Base-by-base conservation (phyloP, 164 flowering plant genomes). In the Nymphaea thermarum region DNA sequence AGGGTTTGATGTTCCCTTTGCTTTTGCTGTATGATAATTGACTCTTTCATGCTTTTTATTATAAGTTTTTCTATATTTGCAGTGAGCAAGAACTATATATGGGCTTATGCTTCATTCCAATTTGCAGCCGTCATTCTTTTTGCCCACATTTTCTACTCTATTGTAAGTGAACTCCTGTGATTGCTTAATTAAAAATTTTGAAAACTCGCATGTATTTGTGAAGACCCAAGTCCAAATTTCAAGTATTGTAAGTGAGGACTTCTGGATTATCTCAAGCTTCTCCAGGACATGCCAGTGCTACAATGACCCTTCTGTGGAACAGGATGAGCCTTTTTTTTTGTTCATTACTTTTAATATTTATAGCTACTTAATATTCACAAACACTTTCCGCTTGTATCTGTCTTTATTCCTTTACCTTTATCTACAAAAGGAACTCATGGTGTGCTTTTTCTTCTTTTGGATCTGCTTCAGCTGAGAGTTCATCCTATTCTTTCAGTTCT, bases 101-200 rank as follows among this genome's bases (percentile, higher is more conserved):
- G 97, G 97, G 91, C 87, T 71, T 89, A 87, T 76, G 97, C 97
- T 53, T 81, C 86, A 18, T 82, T 88, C 80, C 97, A 91, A 77
- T 91, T 91, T 77, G 91, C 91, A 44, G 73, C 82, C 6, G 91
- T 91, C 45, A 80, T 91, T 73, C 81, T 89, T 53, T 89, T 87
- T 68, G 97, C 95, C 70, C 95, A 88, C 71, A 80, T 91, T 69
- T 89, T 88, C 72, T 91, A 91, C 68, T 70, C 83, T 14, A 59
- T 88, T 42, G 97, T 91, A 83, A 83, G 95, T 63, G n/a, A 57
- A 64, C 8, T 67, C 6, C 7, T 1, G 57, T 25, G 36, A 25
- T 25, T 25, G 36, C 36, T 25, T 25, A 25, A 25, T 25, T 25
- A 25, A 25, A 25, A 25, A 25, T 25, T 25, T 0, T 25, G 36